These are phyloP conservation scores for Salix suchowensis DNA, from an alignment of 345 rosid species.

Conservation along the genomic window DNA sequence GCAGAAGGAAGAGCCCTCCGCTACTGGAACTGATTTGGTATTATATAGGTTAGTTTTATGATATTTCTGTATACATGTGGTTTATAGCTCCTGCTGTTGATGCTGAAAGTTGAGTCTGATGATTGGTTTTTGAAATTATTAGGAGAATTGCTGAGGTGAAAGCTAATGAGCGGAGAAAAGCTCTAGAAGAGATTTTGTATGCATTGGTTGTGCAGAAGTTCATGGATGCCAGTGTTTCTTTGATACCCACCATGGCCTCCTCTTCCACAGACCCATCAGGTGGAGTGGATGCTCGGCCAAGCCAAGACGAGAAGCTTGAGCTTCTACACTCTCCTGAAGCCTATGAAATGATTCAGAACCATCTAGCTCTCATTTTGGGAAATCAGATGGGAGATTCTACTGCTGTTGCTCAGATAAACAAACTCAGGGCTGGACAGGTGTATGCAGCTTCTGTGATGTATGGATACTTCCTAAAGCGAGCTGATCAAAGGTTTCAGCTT, in stretches of 20 bases:
- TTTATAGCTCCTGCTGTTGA: neutral
- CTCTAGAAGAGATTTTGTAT: constrained; percentile 80
- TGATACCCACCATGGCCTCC: constrained; percentile 58
- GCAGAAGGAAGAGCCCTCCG: constrained; percentile 59
- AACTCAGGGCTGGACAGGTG: constrained; percentile 93
- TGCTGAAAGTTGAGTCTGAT: neutral
- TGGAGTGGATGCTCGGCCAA: constrained; percentile 61
- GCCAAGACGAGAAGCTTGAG: constrained; percentile 61
- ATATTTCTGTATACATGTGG: neutral
- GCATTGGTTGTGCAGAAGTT: constrained; percentile 88
- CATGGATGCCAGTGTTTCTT: constrained; percentile 80
- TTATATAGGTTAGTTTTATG: constrained; percentile 60
- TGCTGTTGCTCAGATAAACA: constrained; percentile 71
- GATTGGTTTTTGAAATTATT: constrained; percentile 4
- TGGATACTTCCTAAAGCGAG: constrained; percentile 90
- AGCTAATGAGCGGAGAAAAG: constrained; percentile 75
- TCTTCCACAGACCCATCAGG: constrained; percentile 51
- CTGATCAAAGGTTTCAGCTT: constrained; percentile 93
- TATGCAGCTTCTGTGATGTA: constrained; percentile 98
- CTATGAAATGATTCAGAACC: constrained; percentile 95
- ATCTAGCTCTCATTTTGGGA: constrained; percentile 73
- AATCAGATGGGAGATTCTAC: constrained; percentile 52
- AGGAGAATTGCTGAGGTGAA: constrained; percentile 98
- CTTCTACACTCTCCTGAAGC: constrained; percentile 84
- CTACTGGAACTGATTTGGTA: constrained; percentile 66